Percentiles rank a stretch among this genome's conserved stretches.
Conservation (phyloP, 2,329 filamentous ascomycete genomes). For the Ascochyta rabiei region DNA sequence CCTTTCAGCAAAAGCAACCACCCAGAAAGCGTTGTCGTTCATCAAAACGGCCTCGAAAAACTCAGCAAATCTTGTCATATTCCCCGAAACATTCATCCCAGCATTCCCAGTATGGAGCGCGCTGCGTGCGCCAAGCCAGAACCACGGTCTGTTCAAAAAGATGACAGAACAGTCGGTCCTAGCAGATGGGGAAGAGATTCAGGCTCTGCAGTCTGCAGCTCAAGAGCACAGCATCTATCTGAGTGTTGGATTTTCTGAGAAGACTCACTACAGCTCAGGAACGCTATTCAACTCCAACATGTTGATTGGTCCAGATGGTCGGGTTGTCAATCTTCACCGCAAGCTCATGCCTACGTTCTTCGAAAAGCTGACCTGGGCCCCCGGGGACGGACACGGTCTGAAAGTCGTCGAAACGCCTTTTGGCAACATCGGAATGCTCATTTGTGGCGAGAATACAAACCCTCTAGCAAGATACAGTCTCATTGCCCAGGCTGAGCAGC, state of each 20-base stretch:
- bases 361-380: conserved; percentile 62
- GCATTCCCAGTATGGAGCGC: conserved; percentile 62
- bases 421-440: conserved; percentile 58
- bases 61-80: conserved; percentile 58
- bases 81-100: conserved; percentile 61
- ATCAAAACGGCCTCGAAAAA: conserved; percentile 54
- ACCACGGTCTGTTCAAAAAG: conserved; percentile 57
- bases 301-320: conserved; percentile 53
- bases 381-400: conserved; percentile 59
- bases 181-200: conserved; percentile 55
- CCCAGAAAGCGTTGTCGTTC: conserved; percentile 54
- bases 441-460: conserved; percentile 66
- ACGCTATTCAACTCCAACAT: conserved; percentile 61
- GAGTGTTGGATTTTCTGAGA: conserved; percentile 60
- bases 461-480: conserved; percentile 59
- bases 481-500: conserved; percentile 61
- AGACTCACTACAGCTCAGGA: conserved; percentile 51
- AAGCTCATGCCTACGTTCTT: conserved; percentile 64
- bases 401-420: conserved; percentile 53
- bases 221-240: conserved; percentile 49
- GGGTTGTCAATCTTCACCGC: conserved; percentile 58
- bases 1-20: conserved; percentile 55
- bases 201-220: conserved; percentile 40
- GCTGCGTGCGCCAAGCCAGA: conserved; percentile 55
- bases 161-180: conserved; percentile 54